phyloP scores from a whole-genome alignment of 345 rosid genomes.

The Eucalyptus tenuipes region DNA sequence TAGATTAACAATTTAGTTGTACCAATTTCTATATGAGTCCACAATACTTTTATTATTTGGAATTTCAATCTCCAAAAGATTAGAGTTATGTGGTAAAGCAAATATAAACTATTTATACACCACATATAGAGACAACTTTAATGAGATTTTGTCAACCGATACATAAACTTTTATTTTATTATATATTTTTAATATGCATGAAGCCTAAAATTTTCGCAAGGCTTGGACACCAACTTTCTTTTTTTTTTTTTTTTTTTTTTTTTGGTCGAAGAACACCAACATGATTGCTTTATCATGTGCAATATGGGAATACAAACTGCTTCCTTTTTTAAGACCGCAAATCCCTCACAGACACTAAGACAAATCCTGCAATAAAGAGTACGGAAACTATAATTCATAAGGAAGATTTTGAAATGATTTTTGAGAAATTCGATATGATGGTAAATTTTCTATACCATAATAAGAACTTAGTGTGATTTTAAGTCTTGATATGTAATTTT shows the following conservation, averaged over 20 bases:
- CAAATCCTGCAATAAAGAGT: background rate
- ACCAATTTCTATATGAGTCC: background rate
- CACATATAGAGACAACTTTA: background rate
- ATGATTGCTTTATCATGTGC: no score
- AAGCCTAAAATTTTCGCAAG: no score
- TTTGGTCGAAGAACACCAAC: no score
- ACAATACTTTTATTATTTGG: background rate
- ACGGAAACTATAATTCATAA: no score
- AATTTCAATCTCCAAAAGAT: background rate
- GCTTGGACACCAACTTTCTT: no score
- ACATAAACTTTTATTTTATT: no score
- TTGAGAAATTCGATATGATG: background rate
- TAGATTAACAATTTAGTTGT: background rate
- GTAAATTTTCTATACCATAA: background rate
- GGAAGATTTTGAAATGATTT: background rate
- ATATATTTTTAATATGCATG: no score
- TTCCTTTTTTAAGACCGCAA: no score
- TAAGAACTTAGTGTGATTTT: no score
- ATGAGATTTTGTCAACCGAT: background rate
- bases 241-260: rapidly evolving
- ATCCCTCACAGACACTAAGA: no score
- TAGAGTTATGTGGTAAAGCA: background rate
- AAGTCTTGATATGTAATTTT: background rate
- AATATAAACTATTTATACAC: no score
- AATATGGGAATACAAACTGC: no score